Evolutionary conservation across 768 basidiomycete species (phyloP), one percentile per base, ranked within the genome.

Genomic region (Antrodiella citrinella): DNA sequence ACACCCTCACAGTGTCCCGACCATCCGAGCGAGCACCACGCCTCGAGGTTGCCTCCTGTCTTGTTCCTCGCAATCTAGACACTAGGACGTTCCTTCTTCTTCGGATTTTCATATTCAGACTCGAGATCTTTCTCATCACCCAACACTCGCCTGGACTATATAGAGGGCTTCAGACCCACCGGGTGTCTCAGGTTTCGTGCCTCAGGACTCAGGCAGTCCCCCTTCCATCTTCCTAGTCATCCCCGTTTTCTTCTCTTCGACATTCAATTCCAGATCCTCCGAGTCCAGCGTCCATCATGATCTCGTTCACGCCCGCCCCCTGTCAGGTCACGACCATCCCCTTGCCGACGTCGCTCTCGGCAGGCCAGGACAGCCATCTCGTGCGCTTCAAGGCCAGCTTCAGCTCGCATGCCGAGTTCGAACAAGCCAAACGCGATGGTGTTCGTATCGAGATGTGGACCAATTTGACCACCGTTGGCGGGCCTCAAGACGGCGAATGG

Each of bases 381-480:
- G 19, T 62, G n/a, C 35, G 52, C 43, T 64, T 65, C 58, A 54
- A 45, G 24, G 61, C 60, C n/a, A 45, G 54, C 13, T 65, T 61
- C 43, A 47, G 52, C 24, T 57, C 56, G 20, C 57, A 42, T 47
- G 57, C 52, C 18, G 48, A 52, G 15, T 49, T 52, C 47, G 56
- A 52, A 25, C 54, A 59, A 22, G 60, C 61, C n/a, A 48, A 47
- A 18, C 7, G 45, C 25, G 58, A 60, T 22, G 58, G 57, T 21
- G 39, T 55, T 26, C 51, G 55, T 38, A 51, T 65, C 43, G 62
- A 65, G 51, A 53, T 66, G 47, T 66, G 64, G 64, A 59, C 63
- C 15, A 55, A 66, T 54, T 38, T 66, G 11, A 60, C 63, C 4
- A 48, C 52, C 11, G 47, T 47, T n/a, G 57, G 58, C 25, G 46